Base-by-base conservation (phyloP, 2,329 filamentous ascomycete genomes). In the Dothistroma pini region DNA sequence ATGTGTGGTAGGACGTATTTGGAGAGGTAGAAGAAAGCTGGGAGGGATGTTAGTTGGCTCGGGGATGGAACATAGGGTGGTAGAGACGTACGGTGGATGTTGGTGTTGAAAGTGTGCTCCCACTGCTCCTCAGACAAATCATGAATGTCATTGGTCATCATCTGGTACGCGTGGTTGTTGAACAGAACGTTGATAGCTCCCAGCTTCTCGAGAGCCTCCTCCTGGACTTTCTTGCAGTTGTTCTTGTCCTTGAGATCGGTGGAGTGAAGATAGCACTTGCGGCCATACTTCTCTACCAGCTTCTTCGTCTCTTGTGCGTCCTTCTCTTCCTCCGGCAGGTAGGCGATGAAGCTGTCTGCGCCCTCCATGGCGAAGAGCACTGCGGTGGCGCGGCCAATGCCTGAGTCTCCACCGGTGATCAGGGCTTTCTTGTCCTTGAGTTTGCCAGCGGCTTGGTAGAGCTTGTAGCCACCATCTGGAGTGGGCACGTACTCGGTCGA, bases 361-460 rank as follows among this genome's bases (percentile, higher is more conserved):
- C 90, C 91, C 75, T 95, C 91, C 82, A 91, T 88, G 44, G 90
- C 90, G 69, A 88, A 95, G 0, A 95, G 80, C 16, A 93, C 82
- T 1, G 90, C 89, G 1, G 87, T 84, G 0, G 90, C 86, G 41
- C 89, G 85, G 7, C 90, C 89, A 65, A 95, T 93, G 1, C 90
- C 90, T 7, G 84, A 88, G 75, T 93, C 90, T 3, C 90, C 90
- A 16, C 90, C 90, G 0, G 90, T 93, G 69, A 95, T 93, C 60
- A 95, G 76, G 8, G 90, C 89, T 61, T 85, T 89, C 75, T 88
- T 90, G 63, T 86, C 89, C 69, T 84, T 76, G 7, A 95, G 84
- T 77, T 95, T 96, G 54, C 86, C 86, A 0, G 90, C 88, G 4
- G 89, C 84, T 71, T 87, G 86, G 78, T 95, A 93, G 53, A 82